phyloP scores from a whole-genome alignment of 345 rosid genomes.

The Lepidium sativum region DNA sequence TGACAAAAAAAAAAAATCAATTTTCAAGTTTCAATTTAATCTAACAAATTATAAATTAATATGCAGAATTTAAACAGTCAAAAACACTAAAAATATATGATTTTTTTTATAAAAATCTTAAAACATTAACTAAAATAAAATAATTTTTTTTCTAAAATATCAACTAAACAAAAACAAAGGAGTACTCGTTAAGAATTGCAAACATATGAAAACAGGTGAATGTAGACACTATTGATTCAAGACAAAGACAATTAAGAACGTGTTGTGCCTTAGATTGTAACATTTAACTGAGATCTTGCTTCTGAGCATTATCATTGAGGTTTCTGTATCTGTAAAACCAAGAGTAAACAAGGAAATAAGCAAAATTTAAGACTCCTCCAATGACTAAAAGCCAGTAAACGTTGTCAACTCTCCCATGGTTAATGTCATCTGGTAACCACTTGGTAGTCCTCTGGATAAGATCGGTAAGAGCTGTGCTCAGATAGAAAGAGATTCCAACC shows the following conservation, averaged over 20 bases:
- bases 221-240: too few relatives aligned
- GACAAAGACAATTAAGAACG: neutral
- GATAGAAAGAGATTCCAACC: slow-evolving; percentile 31
- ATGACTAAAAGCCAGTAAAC: slow-evolving; percentile 35
- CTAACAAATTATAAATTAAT: too few relatives aligned
- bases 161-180: too few relatives aligned
- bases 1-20: too few relatives aligned
- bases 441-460: slow-evolving; percentile 24
- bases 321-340: slow-evolving; percentile 22
- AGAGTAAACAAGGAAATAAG: slow-evolving; percentile 33
- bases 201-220: neutral
- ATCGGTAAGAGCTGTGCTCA: slow-evolving; percentile 35
- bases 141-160: too few relatives aligned
- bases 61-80: too few relatives aligned
- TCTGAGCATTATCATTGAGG: neutral
- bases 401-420: slow-evolving; percentile 37
- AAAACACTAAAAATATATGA: too few relatives aligned
- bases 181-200: too few relatives aligned
- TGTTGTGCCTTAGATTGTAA: neutral
- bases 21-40: too few relatives aligned
- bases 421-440: slow-evolving; percentile 45
- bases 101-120: too few relatives aligned
- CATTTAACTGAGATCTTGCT: neutral
- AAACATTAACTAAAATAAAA: too few relatives aligned
- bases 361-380: slow-evolving; percentile 30